A percentile compares a stretch with the other conserved stretches of the same genome.
These are phyloP conservation scores for Hansenula lynferdii DNA, from an alignment of 1,139 yeast genomes.

Conservation along the genomic window DNA sequence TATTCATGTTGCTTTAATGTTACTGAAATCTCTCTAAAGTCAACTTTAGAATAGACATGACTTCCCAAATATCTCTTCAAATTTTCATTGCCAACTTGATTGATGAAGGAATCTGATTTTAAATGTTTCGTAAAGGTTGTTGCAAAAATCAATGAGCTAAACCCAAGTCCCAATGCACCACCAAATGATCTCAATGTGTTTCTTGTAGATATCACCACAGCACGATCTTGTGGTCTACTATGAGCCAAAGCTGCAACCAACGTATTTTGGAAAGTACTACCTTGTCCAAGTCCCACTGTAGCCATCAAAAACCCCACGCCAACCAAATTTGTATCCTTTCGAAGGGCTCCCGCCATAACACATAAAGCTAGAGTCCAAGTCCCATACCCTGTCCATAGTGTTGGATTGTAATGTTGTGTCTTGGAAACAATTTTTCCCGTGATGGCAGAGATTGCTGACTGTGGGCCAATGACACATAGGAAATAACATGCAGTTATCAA, in stretches of 20 bases:
- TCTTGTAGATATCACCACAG: constrained; percentile 51
- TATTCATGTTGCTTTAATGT: background rate
- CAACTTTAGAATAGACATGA: constrained; percentile 1
- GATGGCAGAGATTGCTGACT: constrained; percentile 33
- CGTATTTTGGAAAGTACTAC: constrained; percentile 50
- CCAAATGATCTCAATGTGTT: constrained; percentile 51
- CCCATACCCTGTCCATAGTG: constrained; percentile 35
- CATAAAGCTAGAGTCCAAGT: constrained; percentile 39
- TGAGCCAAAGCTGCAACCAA: constrained; percentile 54
- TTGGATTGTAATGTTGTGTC: constrained; percentile 36
- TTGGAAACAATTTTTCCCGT: constrained; percentile 38
- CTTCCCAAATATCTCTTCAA: background rate
- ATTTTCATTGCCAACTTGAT: background rate
- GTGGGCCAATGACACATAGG: constrained; percentile 38
- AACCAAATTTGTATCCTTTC: constrained; percentile 29
- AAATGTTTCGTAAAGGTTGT: constrained; percentile 28
- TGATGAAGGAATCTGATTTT: too few relatives aligned
- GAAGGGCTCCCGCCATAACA: constrained; percentile 29
- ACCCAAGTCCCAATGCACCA: constrained; percentile 50
- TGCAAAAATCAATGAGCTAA: constrained; percentile 35
- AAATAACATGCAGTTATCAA: constrained; percentile 34
- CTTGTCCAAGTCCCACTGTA: constrained; percentile 47
- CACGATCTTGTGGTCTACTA: constrained; percentile 44
- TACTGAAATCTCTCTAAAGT: background rate
- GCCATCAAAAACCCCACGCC: constrained; percentile 32